These are phyloP conservation scores for Yamadazyma phyllophila DNA, from an alignment of 805 yeast species.

Conservation along the genomic window DNA sequence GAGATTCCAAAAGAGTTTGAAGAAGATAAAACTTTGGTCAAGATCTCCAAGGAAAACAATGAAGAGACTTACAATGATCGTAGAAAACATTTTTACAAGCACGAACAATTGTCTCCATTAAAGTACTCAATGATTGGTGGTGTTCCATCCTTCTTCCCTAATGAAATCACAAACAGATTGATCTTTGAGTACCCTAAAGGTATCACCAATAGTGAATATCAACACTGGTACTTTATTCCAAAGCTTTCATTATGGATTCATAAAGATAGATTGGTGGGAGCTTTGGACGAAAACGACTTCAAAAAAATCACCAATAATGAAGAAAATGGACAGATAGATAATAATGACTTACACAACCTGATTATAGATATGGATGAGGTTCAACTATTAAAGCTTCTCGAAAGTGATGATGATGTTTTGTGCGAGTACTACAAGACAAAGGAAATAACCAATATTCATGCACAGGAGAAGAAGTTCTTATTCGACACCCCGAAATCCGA, in stretches of 20 bases:
- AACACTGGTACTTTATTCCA: constrained; percentile 23
- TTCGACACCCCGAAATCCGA: constrained; percentile 1
- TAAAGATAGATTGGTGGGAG: constrained; percentile 7
- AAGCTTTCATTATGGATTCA: constrained; percentile 18
- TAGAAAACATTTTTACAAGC: constrained; percentile 55
- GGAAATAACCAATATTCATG: constrained; percentile 24
- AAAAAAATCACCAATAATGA: constrained; percentile 1
- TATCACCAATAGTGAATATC: constrained; percentile 19
- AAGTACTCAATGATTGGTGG: constrained; percentile 56
- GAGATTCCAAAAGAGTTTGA: constrained; percentile 19
- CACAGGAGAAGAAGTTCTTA: constrained; percentile 19
- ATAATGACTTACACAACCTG: constrained; percentile 6
- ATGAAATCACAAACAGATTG: constrained; percentile 22
- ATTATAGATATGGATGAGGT: constrained; percentile 25
- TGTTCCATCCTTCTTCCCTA: constrained; percentile 30
- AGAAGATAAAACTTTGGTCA: constrained; percentile 10
- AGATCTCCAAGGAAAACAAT: constrained; percentile 10
- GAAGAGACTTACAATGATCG: constrained; percentile 45
- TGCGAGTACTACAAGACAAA: constrained; percentile 27
- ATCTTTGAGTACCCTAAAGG: constrained; percentile 20
- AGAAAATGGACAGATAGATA: constrained; percentile 9
- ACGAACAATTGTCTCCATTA: constrained; percentile 55
- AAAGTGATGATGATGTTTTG: constrained; percentile 21
- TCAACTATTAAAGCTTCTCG: constrained; percentile 20
- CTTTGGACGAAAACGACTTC: constrained; percentile 16